Percentiles rank a stretch among this genome's conserved stretches.
Conservation (phyloP, 2,329 filamentous ascomycete species). For the Colletotrichum agaves region DNA sequence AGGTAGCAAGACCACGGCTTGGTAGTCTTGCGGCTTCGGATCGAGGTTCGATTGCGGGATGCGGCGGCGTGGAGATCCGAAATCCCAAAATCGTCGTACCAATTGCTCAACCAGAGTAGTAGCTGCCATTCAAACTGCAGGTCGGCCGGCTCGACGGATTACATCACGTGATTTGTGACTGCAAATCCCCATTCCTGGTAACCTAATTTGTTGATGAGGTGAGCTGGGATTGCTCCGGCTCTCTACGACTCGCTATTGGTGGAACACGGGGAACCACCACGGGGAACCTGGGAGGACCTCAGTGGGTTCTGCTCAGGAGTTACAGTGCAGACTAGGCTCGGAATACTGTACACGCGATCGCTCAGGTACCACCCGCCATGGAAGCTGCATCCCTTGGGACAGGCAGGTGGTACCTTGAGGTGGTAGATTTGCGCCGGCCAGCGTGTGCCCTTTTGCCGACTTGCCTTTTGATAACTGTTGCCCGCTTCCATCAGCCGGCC, state of each 20-base stretch:
- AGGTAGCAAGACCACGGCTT: slow-evolving; percentile 6
- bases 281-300: too few species aligned
- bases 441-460: slow-evolving; percentile 11
- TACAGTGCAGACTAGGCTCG: background rate
- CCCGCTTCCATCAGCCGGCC: background rate
- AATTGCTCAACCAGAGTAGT: background rate
- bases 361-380: background rate
- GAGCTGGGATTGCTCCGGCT: too few species aligned
- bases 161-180: background rate
- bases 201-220: background rate
- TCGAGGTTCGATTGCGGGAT: background rate
- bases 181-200: background rate
- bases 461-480: background rate
- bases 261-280: too few species aligned
- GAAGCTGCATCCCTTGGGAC: slow-evolving; percentile 25
- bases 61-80: background rate
- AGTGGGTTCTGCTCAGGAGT: background rate
- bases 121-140: background rate
- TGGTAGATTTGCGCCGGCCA: slow-evolving; percentile 4
- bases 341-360: background rate
- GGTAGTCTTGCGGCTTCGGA: background rate
- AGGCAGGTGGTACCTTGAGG: background rate
- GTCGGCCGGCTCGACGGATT: background rate
- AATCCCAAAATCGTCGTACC: background rate
- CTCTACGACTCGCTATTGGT: too few species aligned